A percentile compares a stretch with the other conserved stretches of the same genome.
These are phyloP conservation scores for Abrus precatorius DNA, from an alignment of 306 rosid genomes.

Conservation along the genomic window DNA sequence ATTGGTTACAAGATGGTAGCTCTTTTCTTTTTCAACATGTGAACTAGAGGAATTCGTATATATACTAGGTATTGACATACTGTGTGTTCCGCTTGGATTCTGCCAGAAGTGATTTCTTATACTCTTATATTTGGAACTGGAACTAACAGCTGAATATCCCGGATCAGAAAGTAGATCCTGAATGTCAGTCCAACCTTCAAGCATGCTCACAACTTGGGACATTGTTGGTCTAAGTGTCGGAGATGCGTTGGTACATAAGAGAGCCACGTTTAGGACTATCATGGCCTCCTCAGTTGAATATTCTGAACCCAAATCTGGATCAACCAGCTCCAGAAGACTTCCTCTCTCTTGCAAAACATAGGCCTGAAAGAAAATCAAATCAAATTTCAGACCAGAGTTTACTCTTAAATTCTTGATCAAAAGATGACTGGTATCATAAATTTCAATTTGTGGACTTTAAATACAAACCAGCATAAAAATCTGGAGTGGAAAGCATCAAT, in stretches of 20 bases:
- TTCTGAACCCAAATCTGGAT: constrained; percentile 85
- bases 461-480: constrained; percentile 14
- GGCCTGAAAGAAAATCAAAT: constrained; percentile 67
- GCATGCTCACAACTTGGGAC: constrained; percentile 95
- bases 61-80: constrained; percentile 60
- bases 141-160: constrained; percentile 70
- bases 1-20: constrained; percentile 48
- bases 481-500: neutral
- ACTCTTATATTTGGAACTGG: constrained; percentile 68
- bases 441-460: neutral
- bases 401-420: neutral
- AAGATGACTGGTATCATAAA: neutral
- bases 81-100: constrained; percentile 68
- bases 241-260: constrained; percentile 90
- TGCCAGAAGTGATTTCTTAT: constrained; percentile 89
- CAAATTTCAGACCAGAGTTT: constrained; percentile 40
- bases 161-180: constrained; percentile 85
- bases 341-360: constrained; percentile 94
- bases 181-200: constrained; percentile 85
- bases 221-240: constrained; percentile 91
- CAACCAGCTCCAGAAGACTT: constrained; percentile 81
- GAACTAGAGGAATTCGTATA: constrained; percentile 65
- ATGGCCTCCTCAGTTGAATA: constrained; percentile 78
- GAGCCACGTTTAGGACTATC: constrained; percentile 88
- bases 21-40: constrained; percentile 57